Evolutionary conservation across 352 stramenopile genomes (phyloP), one percentile per base, ranked within the genome.

Genomic region (Phytophthora tubulina): DNA sequence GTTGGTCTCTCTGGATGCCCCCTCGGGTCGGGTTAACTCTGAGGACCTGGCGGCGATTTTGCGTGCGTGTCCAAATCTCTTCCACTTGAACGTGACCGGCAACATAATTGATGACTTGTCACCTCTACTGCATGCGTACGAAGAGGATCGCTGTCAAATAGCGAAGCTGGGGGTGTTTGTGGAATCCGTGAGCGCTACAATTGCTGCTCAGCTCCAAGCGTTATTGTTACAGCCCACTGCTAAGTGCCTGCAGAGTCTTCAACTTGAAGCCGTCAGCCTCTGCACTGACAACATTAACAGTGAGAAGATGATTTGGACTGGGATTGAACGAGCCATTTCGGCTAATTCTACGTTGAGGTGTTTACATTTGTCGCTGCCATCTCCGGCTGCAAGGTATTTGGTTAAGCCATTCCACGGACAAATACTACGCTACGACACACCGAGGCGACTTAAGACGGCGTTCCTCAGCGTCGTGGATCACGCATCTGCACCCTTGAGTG

Each of bases 381-480:
- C 4, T 44, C 32, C 54, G 9, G 35, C 32, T 3, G 52, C 63
- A 39, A 39, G 15, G 8, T 32, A 31, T 3, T 36, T 64, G 13
- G 52, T 75, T 42, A 62, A 58, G 33, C 42, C 59, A 15, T 54
- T 75, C 21, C 64, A 78, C n/a, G 48, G 64, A 5, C 55, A 75
- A 51, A 30, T 73, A 52, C 21, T 80, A 21, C 45, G 62, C 3
- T 70, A 59, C 31, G 15, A 54, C 32, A 66, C 70, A 4, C 59
- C 68, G 0, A 45, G 70, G 49, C 21, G 6, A 8, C 48, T 70
- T 17, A 80, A 78, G 13, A 39, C 44, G 6, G 70, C 72, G 6
- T 74, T 82, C 42, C 61, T 82, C 21, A 82, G 76, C 17, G 64
- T 72, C 4, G 51, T 76, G 42, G 61, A 78, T 15, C 11, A 68